Conservation (phyloP, 1,139 yeast species). For the Zygoascus meyerae region DNA sequence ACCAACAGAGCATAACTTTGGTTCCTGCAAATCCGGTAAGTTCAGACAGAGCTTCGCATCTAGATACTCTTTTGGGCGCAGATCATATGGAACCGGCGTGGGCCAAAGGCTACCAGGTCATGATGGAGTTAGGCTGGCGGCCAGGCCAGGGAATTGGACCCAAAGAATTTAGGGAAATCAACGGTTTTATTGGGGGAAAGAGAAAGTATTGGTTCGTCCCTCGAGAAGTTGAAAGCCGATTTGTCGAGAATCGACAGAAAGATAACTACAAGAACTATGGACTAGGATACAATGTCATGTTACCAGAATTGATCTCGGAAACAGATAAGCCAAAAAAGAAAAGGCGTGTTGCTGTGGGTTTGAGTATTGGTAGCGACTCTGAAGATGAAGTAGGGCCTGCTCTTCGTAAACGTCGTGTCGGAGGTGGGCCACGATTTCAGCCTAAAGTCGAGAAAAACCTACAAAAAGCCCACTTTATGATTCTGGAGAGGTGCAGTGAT, state of each 20-base stretch:
- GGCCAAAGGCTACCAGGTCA: constrained; percentile 18
- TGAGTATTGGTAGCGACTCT: constrained; percentile 6
- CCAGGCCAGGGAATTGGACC: constrained; percentile 28
- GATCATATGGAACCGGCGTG: not conserved
- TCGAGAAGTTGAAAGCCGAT: not conserved
- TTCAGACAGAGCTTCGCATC: not conserved
- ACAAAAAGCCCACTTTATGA: not conserved
- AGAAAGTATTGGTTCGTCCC: not conserved
- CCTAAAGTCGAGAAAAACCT: not conserved
- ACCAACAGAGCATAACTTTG: not conserved
- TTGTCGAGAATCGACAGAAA: not conserved
- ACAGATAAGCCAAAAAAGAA: not conserved
- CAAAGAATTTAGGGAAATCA: constrained; percentile 5
- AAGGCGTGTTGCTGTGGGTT: constrained; percentile 6
- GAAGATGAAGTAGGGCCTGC: constrained; percentile 4
- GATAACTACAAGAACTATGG: constrained; percentile 6
- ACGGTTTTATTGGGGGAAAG: not conserved
- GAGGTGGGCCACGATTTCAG: not conserved
- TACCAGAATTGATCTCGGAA: constrained; percentile 4
- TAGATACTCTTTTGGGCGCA: not conserved
- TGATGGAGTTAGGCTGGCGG: constrained; percentile 27
- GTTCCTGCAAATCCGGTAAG: not conserved
- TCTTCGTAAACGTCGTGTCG: not conserved
- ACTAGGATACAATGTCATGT: constrained; percentile 5
- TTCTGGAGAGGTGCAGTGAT: constrained; percentile 12